Evolutionary conservation across 176 grass and related monocot genomes (phyloP).

Genomic region (Eleusine coracana): DNA sequence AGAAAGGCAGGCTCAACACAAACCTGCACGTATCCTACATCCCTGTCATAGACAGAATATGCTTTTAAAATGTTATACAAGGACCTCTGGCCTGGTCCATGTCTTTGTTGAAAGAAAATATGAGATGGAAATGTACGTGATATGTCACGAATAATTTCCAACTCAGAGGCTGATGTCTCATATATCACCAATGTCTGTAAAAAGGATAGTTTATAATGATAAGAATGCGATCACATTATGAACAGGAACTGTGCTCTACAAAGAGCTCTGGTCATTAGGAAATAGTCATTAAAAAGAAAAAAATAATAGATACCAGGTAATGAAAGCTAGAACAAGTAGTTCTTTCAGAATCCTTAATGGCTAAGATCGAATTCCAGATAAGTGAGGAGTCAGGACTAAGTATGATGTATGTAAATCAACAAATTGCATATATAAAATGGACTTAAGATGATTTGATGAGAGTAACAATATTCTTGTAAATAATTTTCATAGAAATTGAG

Average conservation of each 20-base stretch:
- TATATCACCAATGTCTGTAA: constrained; percentile 93
- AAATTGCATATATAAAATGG: not conserved
- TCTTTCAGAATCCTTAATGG: constrained; percentile 3
- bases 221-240: not conserved
- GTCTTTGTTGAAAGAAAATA: constrained; percentile 97
- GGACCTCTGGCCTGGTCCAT: constrained; percentile 94
- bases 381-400: not conserved
- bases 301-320: not conserved
- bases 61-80: constrained; percentile 98
- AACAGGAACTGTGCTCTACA: not conserved
- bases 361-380: not conserved
- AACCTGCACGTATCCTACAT: constrained; percentile 99
- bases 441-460: not conserved
- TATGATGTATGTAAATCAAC: not conserved
- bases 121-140: constrained; percentile 98
- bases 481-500: not conserved
- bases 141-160: constrained; percentile 98
- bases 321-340: not conserved
- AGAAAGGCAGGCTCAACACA: constrained; percentile 22
- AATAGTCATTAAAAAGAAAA: not conserved
- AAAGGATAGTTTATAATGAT: not conserved
- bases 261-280: not conserved
- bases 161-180: constrained; percentile 87
- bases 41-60: constrained; percentile 94
- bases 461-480: not conserved